Conservation (phyloP, 1,284 basidiomycete genomes). For the Coniophora puteana region DNA sequence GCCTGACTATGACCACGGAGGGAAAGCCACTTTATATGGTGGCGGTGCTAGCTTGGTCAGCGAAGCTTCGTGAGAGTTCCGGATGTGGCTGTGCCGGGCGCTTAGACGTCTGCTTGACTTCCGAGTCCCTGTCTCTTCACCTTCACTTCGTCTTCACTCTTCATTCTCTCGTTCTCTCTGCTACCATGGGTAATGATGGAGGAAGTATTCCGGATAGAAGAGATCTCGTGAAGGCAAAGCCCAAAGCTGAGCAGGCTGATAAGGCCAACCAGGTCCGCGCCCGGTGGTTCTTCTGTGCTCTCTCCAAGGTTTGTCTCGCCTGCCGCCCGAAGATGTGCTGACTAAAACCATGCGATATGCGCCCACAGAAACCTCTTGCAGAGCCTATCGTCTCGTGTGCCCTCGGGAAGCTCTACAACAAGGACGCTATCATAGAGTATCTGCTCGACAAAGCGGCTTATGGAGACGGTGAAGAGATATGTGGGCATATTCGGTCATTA, state of each 20-base stretch:
- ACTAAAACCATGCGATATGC: neutral
- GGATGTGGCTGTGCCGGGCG: no score
- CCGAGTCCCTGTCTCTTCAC: no score
- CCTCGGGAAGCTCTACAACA: constrained; percentile 91
- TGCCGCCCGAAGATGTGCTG: no score
- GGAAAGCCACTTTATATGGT: no score
- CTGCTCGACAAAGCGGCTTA: constrained; percentile 75
- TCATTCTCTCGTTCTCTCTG: constrained; percentile 2
- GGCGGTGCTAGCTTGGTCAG: no score
- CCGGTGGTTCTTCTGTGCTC: constrained; percentile 87
- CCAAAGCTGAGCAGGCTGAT: constrained; percentile 82
- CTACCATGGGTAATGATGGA: constrained; percentile 78
- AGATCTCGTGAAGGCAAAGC: constrained; percentile 72
- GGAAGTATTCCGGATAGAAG: constrained; percentile 83
- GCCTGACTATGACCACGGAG: no score
- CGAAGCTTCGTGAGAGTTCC: no score
- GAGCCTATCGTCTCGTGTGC: constrained; percentile 87
- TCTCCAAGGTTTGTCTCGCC: constrained; percentile 75
- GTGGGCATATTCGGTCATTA: constrained; percentile 81
- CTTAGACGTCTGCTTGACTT: no score
- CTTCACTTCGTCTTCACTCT: no score
- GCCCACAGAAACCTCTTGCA: constrained; percentile 68
- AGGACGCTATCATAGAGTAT: constrained; percentile 87
- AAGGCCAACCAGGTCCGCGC: constrained; percentile 83
- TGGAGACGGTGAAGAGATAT: constrained; percentile 82